Base-by-base conservation (phyloP, 2,329 filamentous ascomycete genomes). In the Zymoseptoria crescenta region DNA sequence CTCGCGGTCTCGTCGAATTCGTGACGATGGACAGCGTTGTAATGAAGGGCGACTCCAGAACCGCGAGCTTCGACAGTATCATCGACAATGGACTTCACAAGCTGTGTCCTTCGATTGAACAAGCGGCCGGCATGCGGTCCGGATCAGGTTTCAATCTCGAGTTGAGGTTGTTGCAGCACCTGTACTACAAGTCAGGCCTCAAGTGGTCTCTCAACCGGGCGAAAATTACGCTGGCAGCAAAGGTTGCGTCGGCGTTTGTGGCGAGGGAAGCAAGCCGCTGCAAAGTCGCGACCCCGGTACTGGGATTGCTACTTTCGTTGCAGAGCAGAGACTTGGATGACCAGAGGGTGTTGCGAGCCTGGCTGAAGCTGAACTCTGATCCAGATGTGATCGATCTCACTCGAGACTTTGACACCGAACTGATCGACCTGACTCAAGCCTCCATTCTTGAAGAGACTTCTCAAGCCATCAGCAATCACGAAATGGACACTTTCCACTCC, bases 21-120 rank as follows among this genome's bases (percentile, higher is more conserved):
- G 35, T 57, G 4, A 29, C 59, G 7, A 59, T 56, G 21, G 56
- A 56, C 21, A 56, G 59, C 30, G 30, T 60, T 8, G 49, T 57
- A 2, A n/a, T 52, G 51, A 54, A 56, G 10, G 59, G 57, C 5
- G 28, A 41, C 10, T 49, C 53, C 10, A 29, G 59, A 20, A 58
- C 24, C 10, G 58, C 55, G 1, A 21, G 16, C 13, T 50, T 61
- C 30, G 55, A 63, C 2, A 49, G 20, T 8, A 2, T 63, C 13
- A 41, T 54, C 27, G 8, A 2, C 4, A 29, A 45, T 16, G 61
- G 61, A 10, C 52, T 63, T 1, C 57, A 63, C 29, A n/a, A 48
- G 20, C 30, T 61, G n/a, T 63, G 61, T 50, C 61, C 61, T 8
- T 48, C 48, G 10, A 28, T 59, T 13, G 21, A 56, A n/a, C n/a